Evolutionary conservation across 768 basidiomycete species (phyloP).

Genomic region (Lactarius evosmus): DNA sequence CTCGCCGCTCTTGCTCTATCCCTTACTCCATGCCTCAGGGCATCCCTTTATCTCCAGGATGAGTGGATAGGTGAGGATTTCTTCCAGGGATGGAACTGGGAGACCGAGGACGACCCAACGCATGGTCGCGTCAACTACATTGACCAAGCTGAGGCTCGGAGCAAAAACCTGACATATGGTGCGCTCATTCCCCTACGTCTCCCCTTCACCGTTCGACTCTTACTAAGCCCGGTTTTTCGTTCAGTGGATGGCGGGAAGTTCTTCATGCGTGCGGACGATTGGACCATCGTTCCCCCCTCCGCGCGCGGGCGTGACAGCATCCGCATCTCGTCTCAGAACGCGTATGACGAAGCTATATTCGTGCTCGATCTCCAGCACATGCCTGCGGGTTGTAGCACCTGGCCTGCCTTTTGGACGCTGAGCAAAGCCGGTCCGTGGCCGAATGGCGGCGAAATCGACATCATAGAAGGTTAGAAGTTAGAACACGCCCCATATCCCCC

Average conservation of each 20-base stretch:
- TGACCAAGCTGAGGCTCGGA: conserved; percentile 42
- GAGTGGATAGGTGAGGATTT: conserved; percentile 42
- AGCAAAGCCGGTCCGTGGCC: conserved; percentile 56
- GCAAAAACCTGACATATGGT: conserved; percentile 48
- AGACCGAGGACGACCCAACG: conserved; percentile 54
- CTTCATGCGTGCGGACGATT: conserved; percentile 55
- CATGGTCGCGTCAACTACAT: conserved; percentile 62
- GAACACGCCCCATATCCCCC: neutral
- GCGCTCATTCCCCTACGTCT: conserved; percentile 11
- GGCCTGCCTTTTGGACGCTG: conserved; percentile 65
- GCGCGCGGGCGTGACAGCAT: conserved; percentile 59
- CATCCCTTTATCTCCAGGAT: conserved; percentile 18
- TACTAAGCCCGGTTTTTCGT: neutral
- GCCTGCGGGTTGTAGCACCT: conserved; percentile 58
- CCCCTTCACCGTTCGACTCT: neutral
- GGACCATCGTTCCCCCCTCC: conserved; percentile 36
- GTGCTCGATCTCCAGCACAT: conserved; percentile 57
- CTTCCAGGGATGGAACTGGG: conserved; percentile 47
- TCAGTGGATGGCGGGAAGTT: conserved; percentile 43
- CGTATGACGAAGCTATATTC: conserved; percentile 46
- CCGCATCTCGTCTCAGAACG: conserved; percentile 46
- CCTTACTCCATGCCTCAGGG: conserved; percentile 11
- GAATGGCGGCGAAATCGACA: conserved; percentile 55
- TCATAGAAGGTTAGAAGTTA: conserved; percentile 53
- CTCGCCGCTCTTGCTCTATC: conserved; percentile 15